These are phyloP conservation scores for Boletellus ananiceps DNA, from an alignment of 768 basidiomycete species.

Conservation along the genomic window DNA sequence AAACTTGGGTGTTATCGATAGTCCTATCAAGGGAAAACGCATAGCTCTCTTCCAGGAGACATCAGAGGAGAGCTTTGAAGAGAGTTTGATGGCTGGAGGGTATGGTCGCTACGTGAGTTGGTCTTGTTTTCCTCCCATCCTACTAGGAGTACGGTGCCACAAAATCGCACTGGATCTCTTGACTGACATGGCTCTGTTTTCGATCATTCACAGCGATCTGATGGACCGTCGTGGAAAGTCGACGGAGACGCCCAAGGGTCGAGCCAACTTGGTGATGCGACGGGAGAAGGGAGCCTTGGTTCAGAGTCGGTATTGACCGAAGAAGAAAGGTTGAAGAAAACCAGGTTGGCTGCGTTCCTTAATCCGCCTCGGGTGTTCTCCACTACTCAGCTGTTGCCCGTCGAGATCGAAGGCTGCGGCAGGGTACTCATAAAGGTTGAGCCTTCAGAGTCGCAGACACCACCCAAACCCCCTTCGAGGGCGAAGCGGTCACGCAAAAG, in stretches of 20 bases:
- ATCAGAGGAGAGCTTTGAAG: slow-evolving; percentile 80
- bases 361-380: slow-evolving; percentile 34
- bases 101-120: slow-evolving; percentile 70
- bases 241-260: slow-evolving; percentile 15
- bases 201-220: slow-evolving; percentile 22
- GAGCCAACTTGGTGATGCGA: slow-evolving; percentile 9
- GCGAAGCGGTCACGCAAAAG: slow-evolving; percentile 47
- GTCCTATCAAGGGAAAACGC: slow-evolving; percentile 66
- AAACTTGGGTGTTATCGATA: slow-evolving; percentile 60
- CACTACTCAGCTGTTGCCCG: slow-evolving; percentile 47
- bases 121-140: background rate
- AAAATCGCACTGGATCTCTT: slow-evolving; percentile 5
- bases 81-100: slow-evolving; percentile 78
- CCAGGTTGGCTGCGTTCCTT: slow-evolving; percentile 65
- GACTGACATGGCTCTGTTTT: slow-evolving; percentile 9
- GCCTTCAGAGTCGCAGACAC: slow-evolving; percentile 33
- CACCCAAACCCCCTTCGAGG: slow-evolving; percentile 30
- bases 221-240: slow-evolving; percentile 18
- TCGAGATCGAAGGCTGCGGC: slow-evolving; percentile 64
- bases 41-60: slow-evolving; percentile 78
- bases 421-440: slow-evolving; percentile 62
- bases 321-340: slow-evolving; percentile 62
- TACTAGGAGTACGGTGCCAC: background rate
- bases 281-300: slow-evolving; percentile 10
- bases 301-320: slow-evolving; percentile 34